Percentiles rank a stretch among this genome's conserved stretches.
Evolutionary conservation across 1,139 yeast genomes (phyloP).

Genomic region (Scheffersomyces lignicola): DNA sequence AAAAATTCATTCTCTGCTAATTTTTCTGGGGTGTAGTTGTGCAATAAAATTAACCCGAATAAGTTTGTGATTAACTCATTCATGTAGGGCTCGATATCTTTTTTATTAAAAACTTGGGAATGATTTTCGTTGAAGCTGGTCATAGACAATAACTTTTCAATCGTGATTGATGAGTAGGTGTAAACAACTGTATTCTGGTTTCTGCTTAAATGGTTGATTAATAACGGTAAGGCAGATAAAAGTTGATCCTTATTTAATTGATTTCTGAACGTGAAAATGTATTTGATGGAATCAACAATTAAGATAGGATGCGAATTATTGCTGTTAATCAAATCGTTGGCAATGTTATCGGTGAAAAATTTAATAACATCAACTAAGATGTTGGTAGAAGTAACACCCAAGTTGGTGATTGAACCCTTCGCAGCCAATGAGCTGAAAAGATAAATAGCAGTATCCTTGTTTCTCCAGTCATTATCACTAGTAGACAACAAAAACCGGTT

Average conservation of each 20-base stretch:
- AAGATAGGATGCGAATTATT: constrained; percentile 64
- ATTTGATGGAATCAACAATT: constrained; percentile 90
- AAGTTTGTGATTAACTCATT: constrained; percentile 60
- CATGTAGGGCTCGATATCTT: constrained; percentile 57
- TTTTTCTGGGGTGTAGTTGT: constrained; percentile 75
- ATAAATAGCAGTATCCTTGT: constrained; percentile 84
- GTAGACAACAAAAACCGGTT: constrained; percentile 60
- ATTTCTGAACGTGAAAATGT: constrained; percentile 85
- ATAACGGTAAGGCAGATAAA: constrained; percentile 74
- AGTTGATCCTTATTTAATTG: constrained; percentile 88
- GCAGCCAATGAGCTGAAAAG: constrained; percentile 88
- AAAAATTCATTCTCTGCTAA: constrained; percentile 93
- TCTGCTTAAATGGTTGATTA: constrained; percentile 62
- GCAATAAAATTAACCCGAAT: constrained; percentile 63
- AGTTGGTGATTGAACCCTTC: constrained; percentile 78
- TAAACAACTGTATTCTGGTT: constrained; percentile 75
- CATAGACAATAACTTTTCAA: constrained; percentile 83
- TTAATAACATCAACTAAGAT: constrained; percentile 80
- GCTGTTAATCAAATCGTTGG: constrained; percentile 66
- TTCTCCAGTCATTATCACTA: constrained; percentile 63
- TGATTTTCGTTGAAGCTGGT: constrained; percentile 54
- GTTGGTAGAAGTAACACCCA: constrained; percentile 90
- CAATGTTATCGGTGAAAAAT: constrained; percentile 79
- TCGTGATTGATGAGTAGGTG: constrained; percentile 90
- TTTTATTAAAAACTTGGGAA: constrained; percentile 62